phyloP scores from a whole-genome alignment of 371 early-diverging fungal genomes.

The Mucor mucedo region DNA sequence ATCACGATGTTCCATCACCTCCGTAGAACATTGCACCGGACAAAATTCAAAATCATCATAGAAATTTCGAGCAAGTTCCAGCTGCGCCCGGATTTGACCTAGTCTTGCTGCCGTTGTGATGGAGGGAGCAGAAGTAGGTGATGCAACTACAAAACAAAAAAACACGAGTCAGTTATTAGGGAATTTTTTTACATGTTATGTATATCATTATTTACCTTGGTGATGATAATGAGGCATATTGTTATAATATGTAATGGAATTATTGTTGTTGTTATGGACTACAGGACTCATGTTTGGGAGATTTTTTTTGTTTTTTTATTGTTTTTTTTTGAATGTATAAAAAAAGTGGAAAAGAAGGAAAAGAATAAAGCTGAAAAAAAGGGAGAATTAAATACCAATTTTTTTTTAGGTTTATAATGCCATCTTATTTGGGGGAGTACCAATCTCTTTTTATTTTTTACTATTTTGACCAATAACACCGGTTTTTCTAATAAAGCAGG shows the following conservation, averaged over 20 bases:
- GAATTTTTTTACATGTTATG: background rate
- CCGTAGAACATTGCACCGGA: conserved; percentile 38
- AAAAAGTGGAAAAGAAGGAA: conserved; percentile 7
- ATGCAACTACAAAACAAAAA: background rate
- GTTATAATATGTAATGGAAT: conserved; percentile 24
- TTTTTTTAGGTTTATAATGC: conserved; percentile 16
- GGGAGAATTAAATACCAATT: conserved; percentile 8
- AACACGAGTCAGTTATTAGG: background rate
- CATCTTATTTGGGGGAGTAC: background rate
- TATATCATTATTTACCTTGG: conserved; percentile 12
- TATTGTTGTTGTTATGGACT: conserved; percentile 15
- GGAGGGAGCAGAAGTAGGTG: conserved; percentile 10
- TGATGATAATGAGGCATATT: conserved; percentile 15
- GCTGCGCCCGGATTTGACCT: conserved; percentile 45
- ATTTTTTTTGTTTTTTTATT: conserved; percentile 1
- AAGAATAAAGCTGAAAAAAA: conserved; percentile 4
- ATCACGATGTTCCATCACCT: conserved; percentile 46
- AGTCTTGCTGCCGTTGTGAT: conserved; percentile 23
- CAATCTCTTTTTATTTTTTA: conserved; percentile 6
- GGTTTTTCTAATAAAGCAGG: conserved; percentile 4
- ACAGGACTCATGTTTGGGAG: conserved; percentile 18
- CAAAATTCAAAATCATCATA: conserved; percentile 56
- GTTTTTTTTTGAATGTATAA: background rate
- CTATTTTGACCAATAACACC: conserved; percentile 26
- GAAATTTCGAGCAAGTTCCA: conserved; percentile 53